phyloP scores from a whole-genome alignment of 208 protist genomes.

The Tritrichomonas foetus region DNA sequence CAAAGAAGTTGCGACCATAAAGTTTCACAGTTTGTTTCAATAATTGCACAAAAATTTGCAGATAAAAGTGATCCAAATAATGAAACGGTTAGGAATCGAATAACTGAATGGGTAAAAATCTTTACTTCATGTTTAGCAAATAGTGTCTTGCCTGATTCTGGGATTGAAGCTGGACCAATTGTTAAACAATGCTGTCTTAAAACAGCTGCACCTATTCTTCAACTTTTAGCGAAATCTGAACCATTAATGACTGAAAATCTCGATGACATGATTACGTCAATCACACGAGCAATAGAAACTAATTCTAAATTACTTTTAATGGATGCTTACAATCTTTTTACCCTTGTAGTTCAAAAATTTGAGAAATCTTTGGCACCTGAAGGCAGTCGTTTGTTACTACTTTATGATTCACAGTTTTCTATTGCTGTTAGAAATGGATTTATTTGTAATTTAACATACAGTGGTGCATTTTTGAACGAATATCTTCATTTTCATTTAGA shows the following conservation, averaged over 20 bases:
- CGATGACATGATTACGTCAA: background rate
- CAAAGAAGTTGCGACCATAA: background rate
- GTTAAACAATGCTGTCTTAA: background rate
- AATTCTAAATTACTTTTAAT: background rate
- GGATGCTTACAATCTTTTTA: background rate
- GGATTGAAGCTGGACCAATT: background rate
- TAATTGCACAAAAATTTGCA: background rate
- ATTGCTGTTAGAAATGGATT: background rate
- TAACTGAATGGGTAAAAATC: background rate
- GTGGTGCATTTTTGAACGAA: background rate
- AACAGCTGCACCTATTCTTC: background rate
- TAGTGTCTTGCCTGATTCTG: background rate
- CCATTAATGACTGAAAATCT: background rate
- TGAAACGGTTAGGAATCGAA: background rate
- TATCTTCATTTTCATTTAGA: background rate
- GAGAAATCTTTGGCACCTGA: background rate
- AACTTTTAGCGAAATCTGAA: background rate
- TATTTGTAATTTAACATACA: background rate
- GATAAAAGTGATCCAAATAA: background rate
- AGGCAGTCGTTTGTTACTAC: background rate
- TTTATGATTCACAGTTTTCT: conserved; percentile 12
- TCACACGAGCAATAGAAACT: background rate
- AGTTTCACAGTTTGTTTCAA: background rate
- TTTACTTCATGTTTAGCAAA: background rate
- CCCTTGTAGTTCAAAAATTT: background rate